phyloP scores from a whole-genome alignment of 116 monocot species.

The Iris pallida region DNA sequence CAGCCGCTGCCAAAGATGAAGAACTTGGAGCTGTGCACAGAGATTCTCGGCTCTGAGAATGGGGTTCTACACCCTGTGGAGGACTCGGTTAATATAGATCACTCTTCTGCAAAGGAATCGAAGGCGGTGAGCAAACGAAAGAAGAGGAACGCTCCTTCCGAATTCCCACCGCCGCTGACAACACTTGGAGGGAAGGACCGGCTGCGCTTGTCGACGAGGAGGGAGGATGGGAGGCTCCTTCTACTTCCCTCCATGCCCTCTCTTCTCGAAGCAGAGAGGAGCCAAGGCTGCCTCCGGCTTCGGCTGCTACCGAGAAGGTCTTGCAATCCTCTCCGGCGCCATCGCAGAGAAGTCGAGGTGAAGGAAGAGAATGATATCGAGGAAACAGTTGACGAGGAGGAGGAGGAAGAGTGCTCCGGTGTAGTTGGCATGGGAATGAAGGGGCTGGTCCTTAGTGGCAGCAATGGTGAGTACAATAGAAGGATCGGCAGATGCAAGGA shows the following conservation, averaged over 20 bases:
- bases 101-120: background rate
- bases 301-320: background rate
- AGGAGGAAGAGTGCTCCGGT: background rate
- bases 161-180: conserved; percentile 30
- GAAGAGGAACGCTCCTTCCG: background rate
- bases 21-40: conserved; percentile 28
- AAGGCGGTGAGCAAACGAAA: background rate
- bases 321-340: background rate
- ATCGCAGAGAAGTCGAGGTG: conserved; percentile 1
- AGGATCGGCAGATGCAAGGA: conserved; percentile 11
- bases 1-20: conserved; percentile 2
- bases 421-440: too few relatives aligned
- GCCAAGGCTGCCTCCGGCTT: conserved; percentile 21
- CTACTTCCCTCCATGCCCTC: conserved; percentile 17
- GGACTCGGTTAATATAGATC: background rate
- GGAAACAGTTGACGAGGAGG: background rate
- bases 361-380: conserved; percentile 8
- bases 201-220: conserved; percentile 8
- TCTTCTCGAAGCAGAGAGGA: conserved; percentile 21
- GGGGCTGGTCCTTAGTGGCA: too few relatives aligned
- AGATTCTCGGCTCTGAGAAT: conserved; percentile 30
- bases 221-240: conserved; percentile 26
- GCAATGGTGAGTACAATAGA: background rate
- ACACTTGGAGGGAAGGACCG: conserved; percentile 15
- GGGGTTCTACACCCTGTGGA: conserved; percentile 13